A percentile compares a stretch with the other conserved stretches of the same genome.
phyloP scores from a whole-genome alignment of 805 yeast species.

The Saccharomycopsis fermentans region DNA sequence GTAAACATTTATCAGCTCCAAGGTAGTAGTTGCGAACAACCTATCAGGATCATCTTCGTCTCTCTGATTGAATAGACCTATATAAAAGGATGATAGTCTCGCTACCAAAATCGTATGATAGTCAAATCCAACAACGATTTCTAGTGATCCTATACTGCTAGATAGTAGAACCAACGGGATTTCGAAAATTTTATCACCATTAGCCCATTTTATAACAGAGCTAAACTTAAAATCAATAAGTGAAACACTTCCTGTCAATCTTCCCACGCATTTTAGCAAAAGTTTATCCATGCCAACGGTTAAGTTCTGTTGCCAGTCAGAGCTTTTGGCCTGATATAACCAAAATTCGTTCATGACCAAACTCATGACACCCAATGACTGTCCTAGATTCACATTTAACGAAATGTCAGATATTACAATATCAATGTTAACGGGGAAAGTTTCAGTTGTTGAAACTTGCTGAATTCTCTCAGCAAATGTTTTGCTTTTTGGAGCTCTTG shows the following conservation, averaged over 20 bases:
- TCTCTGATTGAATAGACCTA: slow-evolving; percentile 62
- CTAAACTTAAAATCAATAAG: slow-evolving; percentile 42
- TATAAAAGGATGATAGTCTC: slow-evolving; percentile 34
- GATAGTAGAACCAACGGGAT: slow-evolving; percentile 62
- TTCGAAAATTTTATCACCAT: slow-evolving; percentile 32
- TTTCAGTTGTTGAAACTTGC: slow-evolving; percentile 49
- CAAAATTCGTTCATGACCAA: slow-evolving; percentile 51
- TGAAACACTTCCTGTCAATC: slow-evolving; percentile 64
- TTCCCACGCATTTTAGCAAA: slow-evolving; percentile 52
- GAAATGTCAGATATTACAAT: slow-evolving; percentile 42
- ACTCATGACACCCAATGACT: slow-evolving; percentile 61
- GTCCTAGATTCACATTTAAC: slow-evolving; percentile 68
- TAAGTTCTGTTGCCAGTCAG: slow-evolving; percentile 63
- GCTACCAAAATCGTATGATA: slow-evolving; percentile 75
- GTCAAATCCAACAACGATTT: slow-evolving; percentile 64
- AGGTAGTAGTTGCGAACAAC: slow-evolving; percentile 39
- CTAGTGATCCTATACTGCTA: slow-evolving; percentile 44
- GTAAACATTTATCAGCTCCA: slow-evolving; percentile 48
- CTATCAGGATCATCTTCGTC: slow-evolving; percentile 43
- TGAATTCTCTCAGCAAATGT: slow-evolving; percentile 39
- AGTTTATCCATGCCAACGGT: slow-evolving; percentile 48
- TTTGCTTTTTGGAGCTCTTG: slow-evolving; percentile 14
- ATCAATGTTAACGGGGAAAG: slow-evolving; percentile 68
- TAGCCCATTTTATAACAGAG: slow-evolving; percentile 65
- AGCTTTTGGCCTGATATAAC: slow-evolving; percentile 56